Conservation (phyloP, 1,139 yeast species). For the Nakaseomyces kungkrabaensis region DNA sequence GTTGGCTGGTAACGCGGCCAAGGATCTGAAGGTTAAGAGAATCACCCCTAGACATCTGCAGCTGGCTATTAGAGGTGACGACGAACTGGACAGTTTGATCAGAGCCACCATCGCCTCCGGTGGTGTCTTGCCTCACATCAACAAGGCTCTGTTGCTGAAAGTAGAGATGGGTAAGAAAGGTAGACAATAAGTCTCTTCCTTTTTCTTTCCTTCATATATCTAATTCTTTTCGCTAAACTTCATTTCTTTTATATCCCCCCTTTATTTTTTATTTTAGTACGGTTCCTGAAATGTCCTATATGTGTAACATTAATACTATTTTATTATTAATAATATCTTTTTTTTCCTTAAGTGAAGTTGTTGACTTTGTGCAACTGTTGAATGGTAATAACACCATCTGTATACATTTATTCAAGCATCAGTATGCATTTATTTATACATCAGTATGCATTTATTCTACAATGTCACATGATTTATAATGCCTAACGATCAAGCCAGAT, state of each 20-base stretch:
- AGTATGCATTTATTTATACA: too few relatives aligned
- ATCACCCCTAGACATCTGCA: constrained; percentile 98
- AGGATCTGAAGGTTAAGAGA: constrained; percentile 96
- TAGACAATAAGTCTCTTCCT: constrained; percentile 5
- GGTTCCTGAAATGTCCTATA: not conserved
- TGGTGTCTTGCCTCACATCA: constrained; percentile 97
- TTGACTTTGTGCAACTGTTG: not conserved
- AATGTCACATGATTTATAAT: too few relatives aligned
- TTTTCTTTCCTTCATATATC: too few relatives aligned
- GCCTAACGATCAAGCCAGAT: too few relatives aligned
- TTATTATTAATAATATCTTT: not conserved
- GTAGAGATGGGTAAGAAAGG: constrained; percentile 58
- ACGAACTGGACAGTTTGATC: constrained; percentile 90
- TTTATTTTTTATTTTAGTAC: too few relatives aligned
- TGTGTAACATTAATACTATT: not conserved
- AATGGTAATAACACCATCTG: too few relatives aligned
- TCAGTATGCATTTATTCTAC: too few relatives aligned
- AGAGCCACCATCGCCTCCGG: constrained; percentile 98
- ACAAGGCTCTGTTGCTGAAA: constrained; percentile 84
- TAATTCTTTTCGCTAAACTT: not conserved
- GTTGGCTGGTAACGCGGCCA: constrained; percentile 98
- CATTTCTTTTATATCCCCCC: not conserved
- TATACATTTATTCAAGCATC: too few relatives aligned
- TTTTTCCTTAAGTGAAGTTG: too few relatives aligned
- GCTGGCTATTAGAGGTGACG: constrained; percentile 98